Conservation (phyloP, 495 filamentous ascomycete species). For the Lentithecium fluviatile region DNA sequence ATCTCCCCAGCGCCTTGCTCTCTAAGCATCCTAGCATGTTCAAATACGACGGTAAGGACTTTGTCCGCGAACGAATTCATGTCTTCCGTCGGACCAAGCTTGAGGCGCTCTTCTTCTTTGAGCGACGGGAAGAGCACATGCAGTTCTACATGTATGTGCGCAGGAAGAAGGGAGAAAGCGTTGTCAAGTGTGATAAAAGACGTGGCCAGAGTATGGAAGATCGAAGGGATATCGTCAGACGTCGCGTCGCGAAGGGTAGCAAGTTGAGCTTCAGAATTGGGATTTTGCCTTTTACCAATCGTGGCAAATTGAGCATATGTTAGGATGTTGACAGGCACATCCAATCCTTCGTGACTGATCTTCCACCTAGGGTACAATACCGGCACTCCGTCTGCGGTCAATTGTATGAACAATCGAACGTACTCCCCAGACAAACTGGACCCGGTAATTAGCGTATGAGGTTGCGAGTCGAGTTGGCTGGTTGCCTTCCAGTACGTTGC, state of each 20-base stretch:
- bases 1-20: constrained; percentile 48
- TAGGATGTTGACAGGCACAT: constrained; percentile 72
- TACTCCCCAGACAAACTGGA: constrained; percentile 94
- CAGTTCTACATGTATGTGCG: constrained; percentile 78
- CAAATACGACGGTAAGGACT: constrained; percentile 81
- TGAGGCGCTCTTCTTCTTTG: constrained; percentile 64
- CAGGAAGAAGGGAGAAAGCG: constrained; percentile 69
- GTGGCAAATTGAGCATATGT: constrained; percentile 70
- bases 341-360: constrained; percentile 73
- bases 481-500: constrained; percentile 99
- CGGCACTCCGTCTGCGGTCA: constrained; percentile 82
- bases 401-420: constrained; percentile 83
- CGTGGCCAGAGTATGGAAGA: constrained; percentile 67
- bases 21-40: constrained; percentile 77
- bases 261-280: constrained; percentile 43
- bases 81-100: constrained; percentile 71
- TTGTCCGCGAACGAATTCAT: constrained; percentile 83
- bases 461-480: constrained; percentile 78
- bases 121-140: constrained; percentile 79
- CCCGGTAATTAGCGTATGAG: constrained; percentile 84
- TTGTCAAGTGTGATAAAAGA: constrained; percentile 75
- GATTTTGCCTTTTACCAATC: constrained; percentile 56
- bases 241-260: constrained; percentile 48
- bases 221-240: constrained; percentile 57
- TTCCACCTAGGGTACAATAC: constrained; percentile 83